Base-by-base conservation (phyloP, 1,139 yeast genomes). In the Candida neerlandica region DNA sequence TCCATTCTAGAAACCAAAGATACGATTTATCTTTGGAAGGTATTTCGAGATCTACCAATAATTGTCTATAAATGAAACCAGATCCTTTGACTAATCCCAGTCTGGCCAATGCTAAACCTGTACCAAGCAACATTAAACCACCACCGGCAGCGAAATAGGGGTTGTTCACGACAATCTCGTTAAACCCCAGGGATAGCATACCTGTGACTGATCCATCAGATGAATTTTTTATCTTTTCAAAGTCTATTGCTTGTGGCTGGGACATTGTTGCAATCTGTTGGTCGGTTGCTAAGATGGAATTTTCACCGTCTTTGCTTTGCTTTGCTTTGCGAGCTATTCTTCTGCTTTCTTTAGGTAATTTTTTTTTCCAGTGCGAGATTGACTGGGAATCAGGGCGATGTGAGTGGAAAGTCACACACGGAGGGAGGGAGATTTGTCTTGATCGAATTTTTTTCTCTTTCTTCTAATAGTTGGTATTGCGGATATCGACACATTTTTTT, bases 111-210 rank as follows among this genome's bases (percentile, higher is more conserved):
- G 97, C 96, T 32, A 94, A 69, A 0, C 86, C 86, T 0, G 96
- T 92, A 18, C 99, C 99, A 2, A 94, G 73, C 2, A 92, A 75
- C 99, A 94, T 94, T 43, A 94, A 74, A 0, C 99, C 99, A 58
- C 97, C 97, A 61, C 99, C 95, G 0, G 98, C 99, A 2, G 97
- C 96, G 71, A 94, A 94, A 66, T 89, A 90, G 9, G 97, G 98
- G 63, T 94, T 94, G 40, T 84, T 81, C 15, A 79, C 77, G 57
- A 89, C 73, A 7, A 86, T 80, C 50, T 81, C 85, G 41, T 78
- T 65, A 56, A 84, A 68, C 5, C 82, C 69, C 62, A 59, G 68
- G 32, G 57, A 54, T 26, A 71, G 62, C 67, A 70, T 65, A 2
- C 78, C 75, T 7, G 59, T 34, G 14, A 66, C 16, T 3, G 76